Conservation (phyloP, 768 basidiomycete species). For the Pholiota molesta region DNA sequence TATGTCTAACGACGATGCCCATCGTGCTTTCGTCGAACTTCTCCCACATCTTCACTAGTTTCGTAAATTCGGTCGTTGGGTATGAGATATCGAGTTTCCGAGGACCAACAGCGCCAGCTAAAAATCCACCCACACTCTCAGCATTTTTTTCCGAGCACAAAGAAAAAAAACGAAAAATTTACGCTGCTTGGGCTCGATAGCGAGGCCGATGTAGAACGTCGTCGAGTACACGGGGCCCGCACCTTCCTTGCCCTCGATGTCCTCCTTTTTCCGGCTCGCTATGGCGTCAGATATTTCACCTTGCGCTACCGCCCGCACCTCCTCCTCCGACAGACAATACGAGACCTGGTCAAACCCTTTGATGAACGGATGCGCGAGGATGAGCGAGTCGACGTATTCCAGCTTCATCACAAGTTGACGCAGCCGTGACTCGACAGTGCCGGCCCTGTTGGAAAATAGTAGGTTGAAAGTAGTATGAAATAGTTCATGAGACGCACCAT, state of each 20-base stretch:
- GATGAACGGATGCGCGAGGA: slow-evolving; percentile 92
- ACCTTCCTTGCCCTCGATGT: slow-evolving; percentile 76
- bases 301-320: slow-evolving; percentile 85
- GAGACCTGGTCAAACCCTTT: slow-evolving; percentile 90
- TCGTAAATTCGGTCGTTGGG: slow-evolving; percentile 93
- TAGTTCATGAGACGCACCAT: slow-evolving; percentile 60
- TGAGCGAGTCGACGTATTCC: slow-evolving; percentile 91
- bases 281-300: slow-evolving; percentile 82
- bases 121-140: slow-evolving; percentile 11
- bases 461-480: slow-evolving; percentile 4
- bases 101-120: slow-evolving; percentile 77
- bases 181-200: slow-evolving; percentile 91
- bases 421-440: slow-evolving; percentile 97
- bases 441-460: slow-evolving; percentile 50
- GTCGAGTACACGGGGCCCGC: slow-evolving; percentile 87
- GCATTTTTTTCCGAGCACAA: slow-evolving; percentile 6
- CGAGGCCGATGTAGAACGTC: slow-evolving; percentile 96
- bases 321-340: slow-evolving; percentile 83
- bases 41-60: slow-evolving; percentile 95
- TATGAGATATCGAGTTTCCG: slow-evolving; percentile 94
- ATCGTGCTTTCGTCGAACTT: slow-evolving; percentile 89
- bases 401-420: slow-evolving; percentile 98
- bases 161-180: slow-evolving; percentile 21
- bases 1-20: slow-evolving; percentile 93
- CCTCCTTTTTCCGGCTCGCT: slow-evolving; percentile 73